Conservation (phyloP, 2,329 filamentous ascomycete species). For the Trichoderma harzianum region DNA sequence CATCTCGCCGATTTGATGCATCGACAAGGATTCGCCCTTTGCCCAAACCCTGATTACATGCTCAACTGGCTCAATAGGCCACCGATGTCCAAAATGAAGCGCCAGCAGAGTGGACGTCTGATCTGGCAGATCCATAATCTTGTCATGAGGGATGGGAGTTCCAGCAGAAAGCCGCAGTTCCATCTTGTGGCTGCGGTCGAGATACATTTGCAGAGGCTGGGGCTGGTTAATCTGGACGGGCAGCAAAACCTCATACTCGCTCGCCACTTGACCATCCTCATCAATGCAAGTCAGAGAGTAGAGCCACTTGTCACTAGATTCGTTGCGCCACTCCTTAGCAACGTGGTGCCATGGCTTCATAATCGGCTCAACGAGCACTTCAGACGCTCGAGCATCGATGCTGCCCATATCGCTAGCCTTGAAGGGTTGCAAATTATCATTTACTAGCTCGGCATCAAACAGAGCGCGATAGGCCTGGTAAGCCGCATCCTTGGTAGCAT, state of each 20-base stretch:
- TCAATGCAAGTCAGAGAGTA: conserved; percentile 36
- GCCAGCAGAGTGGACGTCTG: conserved; percentile 46
- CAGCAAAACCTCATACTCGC: conserved; percentile 42
- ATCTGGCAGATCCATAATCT: conserved; percentile 31
- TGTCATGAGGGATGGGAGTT: conserved; percentile 21
- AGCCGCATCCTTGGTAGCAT: conserved; percentile 75
- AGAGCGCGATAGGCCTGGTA: conserved; percentile 75
- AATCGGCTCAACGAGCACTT: conserved; percentile 36
- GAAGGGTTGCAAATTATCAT: conserved; percentile 72
- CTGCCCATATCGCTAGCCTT: conserved; percentile 37
- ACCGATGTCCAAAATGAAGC: conserved; percentile 49
- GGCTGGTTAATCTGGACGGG: conserved; percentile 41
- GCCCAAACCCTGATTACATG: conserved; percentile 44
- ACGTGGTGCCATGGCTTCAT: conserved; percentile 48
- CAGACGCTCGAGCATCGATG: conserved; percentile 36
- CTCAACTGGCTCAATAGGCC: conserved; percentile 35
- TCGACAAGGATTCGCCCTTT: conserved; percentile 24
- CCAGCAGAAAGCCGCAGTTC: conserved; percentile 25
- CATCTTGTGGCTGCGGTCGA: conserved; percentile 38
- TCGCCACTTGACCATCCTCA: conserved; percentile 28
- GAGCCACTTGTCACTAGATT: conserved; percentile 22
- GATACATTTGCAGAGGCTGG: conserved; percentile 38
- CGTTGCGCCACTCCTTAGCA: conserved; percentile 43
- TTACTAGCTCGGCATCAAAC: conserved; percentile 68
- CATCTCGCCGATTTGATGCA: conserved; percentile 31